Evolutionary conservation across 2,329 filamentous ascomycete species (phyloP).

Genomic region (Hypoxylon sp.): DNA sequence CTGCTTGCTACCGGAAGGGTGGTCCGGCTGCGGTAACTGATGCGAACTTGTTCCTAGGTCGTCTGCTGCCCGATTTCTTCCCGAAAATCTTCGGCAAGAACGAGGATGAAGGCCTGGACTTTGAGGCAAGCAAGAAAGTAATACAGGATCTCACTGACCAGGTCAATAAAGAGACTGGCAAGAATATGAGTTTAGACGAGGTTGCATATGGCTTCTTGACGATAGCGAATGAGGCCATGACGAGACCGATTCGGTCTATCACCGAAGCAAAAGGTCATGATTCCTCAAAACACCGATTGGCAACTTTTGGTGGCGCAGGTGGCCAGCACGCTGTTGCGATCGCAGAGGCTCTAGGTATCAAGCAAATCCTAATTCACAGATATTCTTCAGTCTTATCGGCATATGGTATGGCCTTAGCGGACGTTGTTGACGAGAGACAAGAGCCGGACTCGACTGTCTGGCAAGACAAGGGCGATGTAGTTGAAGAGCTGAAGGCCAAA

Average conservation of each 20-base stretch:
- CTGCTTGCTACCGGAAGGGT: conserved; percentile 90
- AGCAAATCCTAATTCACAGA: conserved; percentile 85
- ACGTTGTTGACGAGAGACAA: conserved; percentile 92
- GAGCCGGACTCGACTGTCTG: conserved; percentile 77
- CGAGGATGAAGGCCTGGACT: conserved; percentile 84
- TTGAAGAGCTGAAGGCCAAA: conserved; percentile 75
- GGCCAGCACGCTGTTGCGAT: conserved; percentile 95
- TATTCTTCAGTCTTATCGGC: conserved; percentile 92
- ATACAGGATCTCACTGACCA: conserved; percentile 82
- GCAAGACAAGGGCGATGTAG: conserved; percentile 69
- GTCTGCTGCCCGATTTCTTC: conserved; percentile 90
- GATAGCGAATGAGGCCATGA: conserved; percentile 93
- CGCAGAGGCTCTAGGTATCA: conserved; percentile 84
- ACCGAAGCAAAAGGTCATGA: conserved; percentile 95
- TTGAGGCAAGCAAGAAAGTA: conserved; percentile 78
- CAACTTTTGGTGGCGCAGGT: conserved; percentile 92
- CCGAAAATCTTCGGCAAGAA: conserved; percentile 95
- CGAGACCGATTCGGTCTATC: conserved; percentile 86
- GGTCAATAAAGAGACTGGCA: conserved; percentile 81
- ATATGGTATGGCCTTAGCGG: conserved; percentile 92
- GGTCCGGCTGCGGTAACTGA: conserved; percentile 94
- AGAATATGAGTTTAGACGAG: conserved; percentile 81
- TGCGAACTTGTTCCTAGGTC: conserved; percentile 87
- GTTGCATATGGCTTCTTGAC: conserved; percentile 91
- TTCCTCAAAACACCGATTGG: conserved; percentile 88